Percentiles rank a stretch among this genome's conserved stretches.
Evolutionary conservation across 2,329 filamentous ascomycete genomes (phyloP).

Genomic region (Parastagonospora nodorum): DNA sequence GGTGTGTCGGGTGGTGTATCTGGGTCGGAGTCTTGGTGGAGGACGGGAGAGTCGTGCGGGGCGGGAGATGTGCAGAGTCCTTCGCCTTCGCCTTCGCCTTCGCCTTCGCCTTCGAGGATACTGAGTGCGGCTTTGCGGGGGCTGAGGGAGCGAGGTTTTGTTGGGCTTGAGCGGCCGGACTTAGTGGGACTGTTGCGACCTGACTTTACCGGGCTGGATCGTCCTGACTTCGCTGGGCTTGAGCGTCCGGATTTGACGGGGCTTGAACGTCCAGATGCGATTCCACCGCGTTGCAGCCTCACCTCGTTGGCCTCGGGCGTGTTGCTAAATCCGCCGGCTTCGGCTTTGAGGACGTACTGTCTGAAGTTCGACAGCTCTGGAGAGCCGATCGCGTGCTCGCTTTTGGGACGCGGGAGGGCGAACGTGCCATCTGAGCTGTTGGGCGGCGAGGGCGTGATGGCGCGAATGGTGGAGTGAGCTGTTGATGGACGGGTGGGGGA

Average conservation of each 20-base stretch:
- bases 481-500: slow-evolving; percentile 24
- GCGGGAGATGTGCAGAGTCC: too few species aligned
- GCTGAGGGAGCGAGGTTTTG: too few species aligned
- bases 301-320: slow-evolving; percentile 3
- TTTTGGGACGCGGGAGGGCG: background rate
- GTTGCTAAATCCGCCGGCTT: background rate
- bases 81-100: too few species aligned
- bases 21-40: background rate
- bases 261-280: background rate
- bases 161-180: too few species aligned
- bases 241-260: too few species aligned
- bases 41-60: background rate
- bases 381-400: background rate
- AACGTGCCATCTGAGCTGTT: slow-evolving; percentile 4
- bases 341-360: background rate
- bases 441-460: slow-evolving; percentile 33
- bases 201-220: too few species aligned
- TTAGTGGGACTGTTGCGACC: too few species aligned
- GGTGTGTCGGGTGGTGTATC: slow-evolving; percentile 23
- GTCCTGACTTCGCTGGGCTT: too few species aligned
- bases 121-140: too few species aligned
- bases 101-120: too few species aligned
- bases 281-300: background rate
- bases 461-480: slow-evolving; percentile 32
- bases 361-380: background rate